Base-by-base conservation (phyloP, 106 monocot species). In the Xerophyta viscosa region DNA sequence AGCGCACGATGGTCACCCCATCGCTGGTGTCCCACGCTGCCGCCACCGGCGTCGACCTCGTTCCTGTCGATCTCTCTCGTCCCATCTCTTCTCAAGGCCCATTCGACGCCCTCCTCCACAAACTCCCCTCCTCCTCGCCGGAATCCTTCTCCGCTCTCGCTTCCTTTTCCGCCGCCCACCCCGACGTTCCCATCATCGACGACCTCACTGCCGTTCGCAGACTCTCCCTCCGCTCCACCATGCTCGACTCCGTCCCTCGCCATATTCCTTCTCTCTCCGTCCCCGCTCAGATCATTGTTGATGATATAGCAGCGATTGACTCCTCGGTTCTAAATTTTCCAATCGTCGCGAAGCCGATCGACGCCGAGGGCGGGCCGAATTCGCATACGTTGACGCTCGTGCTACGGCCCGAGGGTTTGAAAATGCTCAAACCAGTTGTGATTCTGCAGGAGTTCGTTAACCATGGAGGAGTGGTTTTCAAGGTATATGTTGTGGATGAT, bases 401-500 rank as follows among this genome's bases (percentile, higher is more conserved):
- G 13, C 75, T 65, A 52, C 20, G 64, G 50, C 65, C 44, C 6
- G 59, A 60, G 0, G 67, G 66, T 2, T 62, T 84, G 27, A 31
- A 64, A 20, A 53, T 64, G 51, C 56, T 75, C 42, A 68, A 58
- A 18, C 74, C 71, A 10, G 79, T 79, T 5, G 30, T 84, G 12
- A 75, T 84, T 31, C 64, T 84, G 11, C 84, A 84, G 55, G 79
- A 84, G 55, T 84, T 84, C 33, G 71, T 84, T 15, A 76, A 84
- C 44, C 78, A 79, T 31, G 79, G 79, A 0, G 78, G 84, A 3
- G 67, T 84, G 48, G 58, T 84, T 47, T 79, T 79, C 62, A 84
- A 84, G 64, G 75, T 79, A 5, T 84, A 79, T 48, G 84, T 84
- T n/a, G 75, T 68, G 7, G 84, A 71, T 9, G 78, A 79, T 26